Conservation (phyloP, 176 grass and related monocot species). For the Oryza rufipogon region DNA sequence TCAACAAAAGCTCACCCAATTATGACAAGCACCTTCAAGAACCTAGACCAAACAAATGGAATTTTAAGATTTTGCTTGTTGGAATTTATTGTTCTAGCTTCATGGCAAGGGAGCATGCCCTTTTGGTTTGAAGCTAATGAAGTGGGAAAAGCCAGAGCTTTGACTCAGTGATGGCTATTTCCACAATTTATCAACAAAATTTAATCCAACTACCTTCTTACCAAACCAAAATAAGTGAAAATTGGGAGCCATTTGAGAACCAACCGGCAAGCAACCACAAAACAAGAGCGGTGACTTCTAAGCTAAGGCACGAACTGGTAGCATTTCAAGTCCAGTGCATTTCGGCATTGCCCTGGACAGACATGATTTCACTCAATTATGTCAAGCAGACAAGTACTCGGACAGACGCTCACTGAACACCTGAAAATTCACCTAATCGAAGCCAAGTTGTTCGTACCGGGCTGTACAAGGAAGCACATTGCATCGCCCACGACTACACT, state of each 20-base stretch:
- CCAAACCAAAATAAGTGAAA: background rate
- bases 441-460: background rate
- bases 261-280: background rate
- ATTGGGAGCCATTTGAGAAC: background rate
- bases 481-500: background rate
- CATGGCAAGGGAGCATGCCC: background rate
- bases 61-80: background rate
- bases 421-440: slow-evolving; percentile 16
- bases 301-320: background rate
- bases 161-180: background rate
- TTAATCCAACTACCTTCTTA: background rate
- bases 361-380: slow-evolving; percentile 32
- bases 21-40: background rate
- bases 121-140: background rate
- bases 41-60: background rate
- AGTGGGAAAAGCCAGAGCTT: background rate
- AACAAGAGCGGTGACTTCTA: background rate
- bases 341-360: background rate
- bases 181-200: background rate
- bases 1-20: slow-evolving; percentile 24
- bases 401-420: slow-evolving; percentile 15
- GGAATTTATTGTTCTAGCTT: slow-evolving; percentile 26
- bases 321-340: background rate
- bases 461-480: slow-evolving; percentile 5
- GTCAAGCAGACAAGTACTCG: background rate